Evolutionary conservation across 495 filamentous ascomycete species (phyloP).

Genomic region (Hypoxylon rickii): DNA sequence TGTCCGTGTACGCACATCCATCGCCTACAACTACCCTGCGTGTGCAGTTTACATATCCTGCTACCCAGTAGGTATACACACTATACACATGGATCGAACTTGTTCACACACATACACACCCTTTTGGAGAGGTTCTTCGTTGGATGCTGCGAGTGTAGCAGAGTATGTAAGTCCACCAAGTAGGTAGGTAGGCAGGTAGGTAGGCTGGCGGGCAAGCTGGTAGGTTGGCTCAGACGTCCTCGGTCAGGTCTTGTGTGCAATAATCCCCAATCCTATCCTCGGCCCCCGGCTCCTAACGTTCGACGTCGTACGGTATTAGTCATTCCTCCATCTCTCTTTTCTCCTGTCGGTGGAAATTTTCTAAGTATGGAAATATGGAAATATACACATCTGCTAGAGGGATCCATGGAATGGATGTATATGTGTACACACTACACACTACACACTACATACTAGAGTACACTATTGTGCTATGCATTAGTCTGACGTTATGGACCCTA

Average conservation of each 20-base stretch:
- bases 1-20: too few species aligned
- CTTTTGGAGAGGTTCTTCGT: too few species aligned
- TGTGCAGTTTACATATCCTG: too few species aligned
- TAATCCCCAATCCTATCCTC: constrained; percentile 2
- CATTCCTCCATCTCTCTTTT: constrained; percentile 13
- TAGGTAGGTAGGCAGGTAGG: neutral
- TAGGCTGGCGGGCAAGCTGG: too few species aligned
- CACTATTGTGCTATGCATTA: constrained; percentile 17
- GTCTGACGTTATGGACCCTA: constrained; percentile 31
- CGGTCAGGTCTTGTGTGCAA: constrained; percentile 17
- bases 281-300: constrained; percentile 26
- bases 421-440: constrained; percentile 8
- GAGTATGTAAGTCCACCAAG: constrained; percentile 6
- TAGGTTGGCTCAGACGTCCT: constrained; percentile 14
- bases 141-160: too few species aligned
- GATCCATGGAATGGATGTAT: neutral
- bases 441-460: neutral
- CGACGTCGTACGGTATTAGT: constrained; percentile 31
- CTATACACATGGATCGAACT: too few species aligned
- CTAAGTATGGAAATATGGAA: constrained; percentile 22
- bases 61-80: too few species aligned
- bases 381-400: neutral
- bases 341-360: neutral
- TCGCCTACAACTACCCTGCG: neutral
- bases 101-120: too few species aligned